These are phyloP conservation scores for Ashbya aceris DNA, from an alignment of 1,139 yeast genomes.

Conservation along the genomic window DNA sequence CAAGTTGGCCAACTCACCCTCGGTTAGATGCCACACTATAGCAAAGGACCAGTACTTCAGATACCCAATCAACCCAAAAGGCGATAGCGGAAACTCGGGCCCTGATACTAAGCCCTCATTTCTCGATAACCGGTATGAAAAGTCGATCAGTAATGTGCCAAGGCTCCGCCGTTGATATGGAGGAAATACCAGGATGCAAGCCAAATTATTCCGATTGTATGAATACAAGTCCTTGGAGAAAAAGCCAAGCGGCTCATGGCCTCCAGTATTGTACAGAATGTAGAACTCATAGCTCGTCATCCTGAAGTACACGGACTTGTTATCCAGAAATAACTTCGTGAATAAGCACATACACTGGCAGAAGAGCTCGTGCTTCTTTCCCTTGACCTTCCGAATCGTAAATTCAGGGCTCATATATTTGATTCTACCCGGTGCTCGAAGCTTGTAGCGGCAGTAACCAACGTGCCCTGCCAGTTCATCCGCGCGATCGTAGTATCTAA, in stretches of 20 bases:
- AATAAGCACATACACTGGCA: constrained; percentile 78
- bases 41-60: constrained; percentile 65
- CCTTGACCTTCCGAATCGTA: constrained; percentile 58
- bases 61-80: constrained; percentile 68
- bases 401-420: constrained; percentile 54
- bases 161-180: constrained; percentile 75
- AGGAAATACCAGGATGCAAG: constrained; percentile 86
- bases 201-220: constrained; percentile 78
- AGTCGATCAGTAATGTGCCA: constrained; percentile 74
- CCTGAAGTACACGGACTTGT: constrained; percentile 77
- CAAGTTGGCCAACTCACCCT: constrained; percentile 31
- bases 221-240: constrained; percentile 81
- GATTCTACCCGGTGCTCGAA: constrained; percentile 52
- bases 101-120: constrained; percentile 58
- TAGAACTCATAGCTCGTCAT: constrained; percentile 76
- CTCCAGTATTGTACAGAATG: constrained; percentile 47
- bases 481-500: constrained; percentile 56
- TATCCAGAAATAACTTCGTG: constrained; percentile 83
- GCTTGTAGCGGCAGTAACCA: constrained; percentile 37
- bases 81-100: constrained; percentile 86
- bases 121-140: constrained; percentile 66
- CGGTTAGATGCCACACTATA: constrained; percentile 36
- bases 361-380: constrained; percentile 51
- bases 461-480: constrained; percentile 37
- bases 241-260: constrained; percentile 67